Base-by-base conservation (phyloP, 371 early-diverging fungal genomes). In the Phascolomyces articulosus region DNA sequence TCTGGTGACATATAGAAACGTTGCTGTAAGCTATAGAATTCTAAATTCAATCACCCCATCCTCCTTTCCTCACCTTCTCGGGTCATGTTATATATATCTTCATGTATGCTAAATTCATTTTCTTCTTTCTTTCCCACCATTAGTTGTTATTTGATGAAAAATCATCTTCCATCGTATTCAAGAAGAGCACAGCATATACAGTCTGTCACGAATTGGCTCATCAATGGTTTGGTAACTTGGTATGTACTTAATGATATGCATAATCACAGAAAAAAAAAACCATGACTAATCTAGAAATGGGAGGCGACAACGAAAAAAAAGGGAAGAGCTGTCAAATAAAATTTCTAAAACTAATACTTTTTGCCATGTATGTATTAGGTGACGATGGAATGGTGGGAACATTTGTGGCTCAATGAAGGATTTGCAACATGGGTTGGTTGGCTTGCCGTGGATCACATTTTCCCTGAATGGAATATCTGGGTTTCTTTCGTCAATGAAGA, bases 391-490 rank as follows among this genome's bases (percentile, higher is more conserved):
- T 96, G 95, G 96, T 96, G 96, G 96, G 87, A 87, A 64, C 93
- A 94, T 72, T 82, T 97, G 40, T 96, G 96, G 96, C 81, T 97
- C 66, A 97, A 97, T 70, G 98, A 97, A 81, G 96, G 96, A 23
- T 97, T 96, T 75, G 98, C 96, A 1, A 95, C 95, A n/a, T 87
- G 86, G 86, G 95, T 95, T 18, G 94, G 95, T 7, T 87, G 88
- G 83, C 73, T 94, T 68, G 94, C 95, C 15, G 87, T 90, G 4
- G 89, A 91, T 68, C 77, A 90, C 65, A 75, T 94, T 61, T 91
- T 90, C 85, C 92, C 92, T 31, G 85, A 79, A 47, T 91, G 91
- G 92, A 83, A 91, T 67, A 84, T 91, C 21, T 93, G 91, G 90
- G 90, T 90, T 15, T 83, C 84, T 28, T 96, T 95, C 75, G 81